phyloP scores from a whole-genome alignment of 345 rosid species.

The Cardiospermum halicacabum region DNA sequence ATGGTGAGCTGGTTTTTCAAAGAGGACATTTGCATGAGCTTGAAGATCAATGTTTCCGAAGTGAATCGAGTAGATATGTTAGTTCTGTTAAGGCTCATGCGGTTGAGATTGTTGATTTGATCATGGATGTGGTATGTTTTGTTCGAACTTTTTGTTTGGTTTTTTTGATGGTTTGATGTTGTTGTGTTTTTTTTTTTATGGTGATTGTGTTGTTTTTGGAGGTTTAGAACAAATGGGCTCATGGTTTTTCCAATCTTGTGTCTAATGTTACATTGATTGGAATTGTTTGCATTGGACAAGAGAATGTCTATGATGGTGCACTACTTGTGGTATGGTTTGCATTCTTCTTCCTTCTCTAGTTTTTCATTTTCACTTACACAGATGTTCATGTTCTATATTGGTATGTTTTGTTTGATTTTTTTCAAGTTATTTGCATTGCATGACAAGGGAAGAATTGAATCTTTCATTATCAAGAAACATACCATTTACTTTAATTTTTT shows the following conservation, averaged over 20 bases:
- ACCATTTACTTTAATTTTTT: no score
- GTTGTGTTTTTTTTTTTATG: not conserved
- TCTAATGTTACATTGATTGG: constrained; percentile 35
- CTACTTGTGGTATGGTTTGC: constrained; percentile 43
- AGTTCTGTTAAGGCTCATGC: constrained; percentile 21
- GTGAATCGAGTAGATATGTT: constrained; percentile 26
- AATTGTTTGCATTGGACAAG: constrained; percentile 24
- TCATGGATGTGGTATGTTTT: constrained; percentile 35
- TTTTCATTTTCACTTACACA: not conserved
- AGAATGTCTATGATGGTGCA: constrained; percentile 26
- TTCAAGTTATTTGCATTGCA: no score
- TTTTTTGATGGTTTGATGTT: no score
- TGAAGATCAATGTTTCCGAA: constrained; percentile 2
- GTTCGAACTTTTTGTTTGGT: no score
- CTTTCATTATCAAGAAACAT: no score
- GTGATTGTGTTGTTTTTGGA: no score
- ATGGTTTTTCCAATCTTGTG: constrained; percentile 32
- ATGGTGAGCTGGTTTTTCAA: not conserved
- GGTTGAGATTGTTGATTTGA: constrained; percentile 22
- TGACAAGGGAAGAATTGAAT: no score
- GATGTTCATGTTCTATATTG: not conserved
- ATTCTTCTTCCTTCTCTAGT: not conserved
- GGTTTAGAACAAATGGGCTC: constrained; percentile 41
- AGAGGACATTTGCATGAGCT: not conserved
- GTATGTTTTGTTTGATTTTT: no score